Evolutionary conservation across 2,329 filamentous ascomycete genomes (phyloP), one percentile per base, ranked within the genome.

Genomic region (Fusarium verticillioides): DNA sequence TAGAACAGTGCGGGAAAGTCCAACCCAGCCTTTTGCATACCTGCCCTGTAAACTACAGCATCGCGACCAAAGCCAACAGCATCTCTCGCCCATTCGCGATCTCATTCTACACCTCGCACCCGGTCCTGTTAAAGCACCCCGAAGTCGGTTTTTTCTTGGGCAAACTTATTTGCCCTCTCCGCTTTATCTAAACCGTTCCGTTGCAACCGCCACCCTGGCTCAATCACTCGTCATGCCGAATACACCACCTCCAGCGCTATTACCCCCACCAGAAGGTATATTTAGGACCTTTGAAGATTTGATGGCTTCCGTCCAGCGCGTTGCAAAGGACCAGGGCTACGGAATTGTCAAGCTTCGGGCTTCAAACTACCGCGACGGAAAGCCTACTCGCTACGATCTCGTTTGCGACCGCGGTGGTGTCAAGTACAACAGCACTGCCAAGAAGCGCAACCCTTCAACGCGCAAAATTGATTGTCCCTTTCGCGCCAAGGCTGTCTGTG

Each of bases 391-490:
- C 21, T 91, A 90, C 80, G 89, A 91, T 71, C 83, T 91, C 16
- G 89, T 91, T 39, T 91, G 89, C 80, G 89, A 91, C 73, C 88
- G 89, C 44, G 89, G 89, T 60, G 89, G 89, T 68, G 89, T 91
- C 78, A 91, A 90, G 81, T 91, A 91, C 81, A 89, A 84, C 82
- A 90, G 88, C 80, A 91, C 89, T 4, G 89, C 89, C 12, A 90
- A 90, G 84, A 91, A 90, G 82, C 87, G 89, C 63, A 90, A 89
- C 74, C 89, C 89, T 3, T 90, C 87, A 60, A 91, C 89, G 47
- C 88, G 89, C 78, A 91, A 91, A 81, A 88, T 91, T 62, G 89
- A 91, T 78, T 91, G 89, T 63, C 89, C 89, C 16, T 91, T 89
- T 83, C 87, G 88, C 59, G 89, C 89, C 62, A 91, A 91, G 82